Base-by-base conservation (phyloP, 371 early-diverging fungal genomes). In the Synchytrium microbalum region DNA sequence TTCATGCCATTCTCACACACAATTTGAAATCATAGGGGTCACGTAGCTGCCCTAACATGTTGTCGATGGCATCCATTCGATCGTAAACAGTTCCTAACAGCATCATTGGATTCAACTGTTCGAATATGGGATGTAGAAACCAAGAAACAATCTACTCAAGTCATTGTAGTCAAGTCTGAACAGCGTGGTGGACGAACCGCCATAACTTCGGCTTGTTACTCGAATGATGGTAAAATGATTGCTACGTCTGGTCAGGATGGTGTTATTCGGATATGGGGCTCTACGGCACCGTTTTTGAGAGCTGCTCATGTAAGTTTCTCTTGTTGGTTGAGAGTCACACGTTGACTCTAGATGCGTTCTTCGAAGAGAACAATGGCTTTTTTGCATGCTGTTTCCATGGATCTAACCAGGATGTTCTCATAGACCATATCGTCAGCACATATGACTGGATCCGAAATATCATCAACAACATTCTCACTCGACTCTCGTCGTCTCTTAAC, bases 81-180 rank as follows among this genome's bases (percentile, higher is more conserved):
- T 61, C 81, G 80, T 30, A 73, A 82, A 5, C 70, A 67, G 0
- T 92, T 94, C 69, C 71, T 91, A 28, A 92, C 96, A 0, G 82
- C 90, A 0, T 88, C 92, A 0, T 77, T 84, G 29, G 97, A 97
- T 70, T 83, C 91, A 27, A 89, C 95, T 0, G 79, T 96, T 27
- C 84, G 91, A 79, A 79, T 94, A 38, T 97, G 98, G 98, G 89
- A 93, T 67, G 82, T 86, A 2, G 89, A 89, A 30, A 77, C 81
- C 29, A 81, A 79, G 54, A 72, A 83, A 23, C 84, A 85, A 61
- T 91, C 92, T 56, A 86, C 84, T 59, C 75, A 81, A 13, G 92
- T 93, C 0, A 83, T 95, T 62, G 80, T 84, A 0, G 84, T 88
- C 55, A 90, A 88, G 65, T 86, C 90, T 0, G 84, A 85, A 32